Conservation (phyloP, 495 filamentous ascomycete genomes). For the Pyrenopolyporus hunteri region DNA sequence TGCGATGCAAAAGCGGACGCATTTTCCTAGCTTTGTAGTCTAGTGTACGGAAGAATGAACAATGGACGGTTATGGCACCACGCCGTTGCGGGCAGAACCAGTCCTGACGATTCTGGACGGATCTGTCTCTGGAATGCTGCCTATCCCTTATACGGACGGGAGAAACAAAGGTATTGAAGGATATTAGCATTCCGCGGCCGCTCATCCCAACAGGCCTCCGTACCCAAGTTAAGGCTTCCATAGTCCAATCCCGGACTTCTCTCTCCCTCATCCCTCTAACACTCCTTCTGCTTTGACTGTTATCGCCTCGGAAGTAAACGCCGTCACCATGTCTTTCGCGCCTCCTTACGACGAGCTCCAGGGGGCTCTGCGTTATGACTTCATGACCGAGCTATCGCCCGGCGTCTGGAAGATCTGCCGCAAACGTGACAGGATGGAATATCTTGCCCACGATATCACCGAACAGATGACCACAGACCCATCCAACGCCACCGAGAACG, state of each 20-base stretch:
- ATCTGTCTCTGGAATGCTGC: slow-evolving; percentile 33
- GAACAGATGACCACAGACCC: slow-evolving; percentile 12
- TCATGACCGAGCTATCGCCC: slow-evolving; percentile 25
- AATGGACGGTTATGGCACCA: slow-evolving; percentile 11
- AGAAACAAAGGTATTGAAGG: slow-evolving; percentile 38
- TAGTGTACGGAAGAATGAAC: background rate
- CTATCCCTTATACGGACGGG: slow-evolving; percentile 14
- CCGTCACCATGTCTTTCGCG: background rate
- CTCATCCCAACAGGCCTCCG: background rate
- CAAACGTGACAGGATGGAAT: slow-evolving; percentile 28
- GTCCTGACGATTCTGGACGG: slow-evolving; percentile 23
- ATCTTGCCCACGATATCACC: slow-evolving; percentile 39
- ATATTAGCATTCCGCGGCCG: slow-evolving; percentile 21
- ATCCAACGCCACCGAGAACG: background rate
- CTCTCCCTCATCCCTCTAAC: slow-evolving; percentile 1
- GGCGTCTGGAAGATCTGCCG: slow-evolving; percentile 33
- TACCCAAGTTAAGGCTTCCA: slow-evolving; percentile 3
- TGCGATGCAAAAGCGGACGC: background rate
- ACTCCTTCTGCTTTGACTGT: background rate
- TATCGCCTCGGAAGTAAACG: background rate
- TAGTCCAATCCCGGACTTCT: background rate
- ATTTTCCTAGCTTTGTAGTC: background rate
- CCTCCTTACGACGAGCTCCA: slow-evolving; percentile 4
- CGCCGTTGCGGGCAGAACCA: slow-evolving; percentile 1
- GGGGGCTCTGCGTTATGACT: slow-evolving; percentile 24